Conservation (phyloP, 2,329 filamentous ascomycete species). For the Colletotrichum magnum region DNA sequence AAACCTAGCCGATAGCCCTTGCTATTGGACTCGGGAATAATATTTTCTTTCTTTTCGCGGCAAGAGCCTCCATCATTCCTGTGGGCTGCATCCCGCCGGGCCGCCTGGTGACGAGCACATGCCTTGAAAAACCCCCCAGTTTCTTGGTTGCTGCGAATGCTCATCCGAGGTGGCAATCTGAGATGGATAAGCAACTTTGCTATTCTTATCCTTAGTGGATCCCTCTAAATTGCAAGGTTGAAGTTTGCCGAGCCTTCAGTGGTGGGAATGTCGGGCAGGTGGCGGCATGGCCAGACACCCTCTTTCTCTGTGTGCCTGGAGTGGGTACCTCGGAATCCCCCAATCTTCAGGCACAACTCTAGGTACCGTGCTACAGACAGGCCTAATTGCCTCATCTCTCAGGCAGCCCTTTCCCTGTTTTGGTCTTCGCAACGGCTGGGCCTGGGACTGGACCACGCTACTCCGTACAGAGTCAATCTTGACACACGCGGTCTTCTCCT, state of each 20-base stretch:
- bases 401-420: conserved; percentile 35
- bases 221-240: conserved; percentile 16
- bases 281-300: conserved; percentile 5
- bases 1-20: too few species aligned
- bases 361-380: conserved; percentile 26
- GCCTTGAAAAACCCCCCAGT: background rate
- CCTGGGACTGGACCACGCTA: conserved; percentile 35
- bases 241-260: conserved; percentile 22
- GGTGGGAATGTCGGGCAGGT: conserved; percentile 24
- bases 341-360: too few species aligned
- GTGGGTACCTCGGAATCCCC: background rate
- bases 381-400: conserved; percentile 23
- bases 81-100: too few species aligned
- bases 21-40: too few species aligned
- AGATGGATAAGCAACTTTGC: conserved; percentile 21
- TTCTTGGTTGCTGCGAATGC: background rate
- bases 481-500: conserved; percentile 39
- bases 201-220: conserved; percentile 33
- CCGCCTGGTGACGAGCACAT: background rate
- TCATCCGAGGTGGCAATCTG: conserved; percentile 10
- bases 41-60: too few species aligned
- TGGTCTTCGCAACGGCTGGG: conserved; percentile 33
- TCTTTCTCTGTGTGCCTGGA: background rate
- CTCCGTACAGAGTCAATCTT: conserved; percentile 32
- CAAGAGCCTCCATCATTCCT: too few species aligned